phyloP scores from a whole-genome alignment of 768 basidiomycete species.

The Naganishia randhawae region DNA sequence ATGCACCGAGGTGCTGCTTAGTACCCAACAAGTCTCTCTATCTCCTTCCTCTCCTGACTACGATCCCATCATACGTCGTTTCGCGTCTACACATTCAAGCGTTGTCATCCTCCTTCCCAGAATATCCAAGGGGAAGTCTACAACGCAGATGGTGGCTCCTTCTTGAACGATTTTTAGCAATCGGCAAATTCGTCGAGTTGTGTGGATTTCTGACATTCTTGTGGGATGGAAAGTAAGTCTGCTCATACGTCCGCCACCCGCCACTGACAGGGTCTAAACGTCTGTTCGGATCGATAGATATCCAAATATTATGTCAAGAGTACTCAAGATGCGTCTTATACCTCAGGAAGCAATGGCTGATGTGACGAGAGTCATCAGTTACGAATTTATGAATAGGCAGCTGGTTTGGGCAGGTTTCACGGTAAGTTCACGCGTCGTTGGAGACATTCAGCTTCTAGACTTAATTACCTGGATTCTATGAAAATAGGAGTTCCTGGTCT shows the following conservation, averaged over 20 bases:
- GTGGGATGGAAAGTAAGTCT: slow-evolving; percentile 75
- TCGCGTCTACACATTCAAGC: slow-evolving; percentile 69
- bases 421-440: slow-evolving; percentile 55
- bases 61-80: slow-evolving; percentile 74
- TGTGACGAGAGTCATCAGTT: slow-evolving; percentile 79
- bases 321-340: slow-evolving; percentile 69
- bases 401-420: slow-evolving; percentile 99
- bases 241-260: not conserved
- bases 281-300: slow-evolving; percentile 58
- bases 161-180: slow-evolving; percentile 65
- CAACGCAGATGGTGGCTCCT: slow-evolving; percentile 52
- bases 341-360: slow-evolving; percentile 60
- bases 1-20: slow-evolving; percentile 42
- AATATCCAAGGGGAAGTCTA: slow-evolving; percentile 71
- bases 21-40: slow-evolving; percentile 63
- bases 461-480: not conserved
- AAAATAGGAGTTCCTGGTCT: slow-evolving; percentile 84
- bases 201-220: slow-evolving; percentile 78
- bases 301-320: slow-evolving; percentile 73
- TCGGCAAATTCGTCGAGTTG: slow-evolving; percentile 62
- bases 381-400: slow-evolving; percentile 98
- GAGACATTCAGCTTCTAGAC: not conserved
- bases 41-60: slow-evolving; percentile 62
- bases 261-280: not conserved
- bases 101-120: slow-evolving; percentile 57